Conservation (phyloP, 208 protist genomes). For the Leishmania braziliensis region DNA sequence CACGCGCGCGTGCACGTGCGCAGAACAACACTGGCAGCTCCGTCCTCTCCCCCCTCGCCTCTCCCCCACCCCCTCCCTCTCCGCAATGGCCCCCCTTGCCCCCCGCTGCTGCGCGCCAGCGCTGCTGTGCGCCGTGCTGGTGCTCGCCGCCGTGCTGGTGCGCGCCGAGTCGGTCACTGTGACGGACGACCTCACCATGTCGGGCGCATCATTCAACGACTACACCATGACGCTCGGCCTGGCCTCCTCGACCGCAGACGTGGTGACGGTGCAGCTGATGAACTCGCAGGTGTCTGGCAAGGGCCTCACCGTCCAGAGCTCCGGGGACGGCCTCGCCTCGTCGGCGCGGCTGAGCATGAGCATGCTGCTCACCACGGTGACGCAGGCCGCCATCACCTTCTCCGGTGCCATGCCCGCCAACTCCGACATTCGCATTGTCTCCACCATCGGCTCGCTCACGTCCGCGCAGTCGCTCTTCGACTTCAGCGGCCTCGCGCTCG, state of each 20-base stretch:
- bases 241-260: background rate
- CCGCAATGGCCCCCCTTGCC: background rate
- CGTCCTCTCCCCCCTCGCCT: background rate
- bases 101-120: slow-evolving; percentile 12
- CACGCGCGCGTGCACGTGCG: background rate
- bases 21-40: background rate
- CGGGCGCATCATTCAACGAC: slow-evolving; percentile 9
- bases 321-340: background rate
- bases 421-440: slow-evolving; percentile 25
- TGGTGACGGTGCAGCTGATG: slow-evolving; percentile 21
- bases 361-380: slow-evolving; percentile 11
- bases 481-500: slow-evolving; percentile 18
- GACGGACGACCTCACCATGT: slow-evolving; percentile 7
- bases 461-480: slow-evolving; percentile 26
- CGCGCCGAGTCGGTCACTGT: slow-evolving; percentile 6
- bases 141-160: slow-evolving; percentile 21
- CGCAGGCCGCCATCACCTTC: slow-evolving; percentile 12
- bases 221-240: slow-evolving; percentile 21
- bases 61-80: background rate
- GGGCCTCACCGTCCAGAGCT: slow-evolving; percentile 10
- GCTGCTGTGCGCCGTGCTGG: slow-evolving; percentile 28
- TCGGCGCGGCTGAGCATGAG: slow-evolving; percentile 19
- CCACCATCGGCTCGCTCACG: slow-evolving; percentile 19
- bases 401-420: slow-evolving; percentile 18
- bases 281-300: slow-evolving; percentile 20